Conservation (phyloP, 1,284 basidiomycete species). For the Ustilago crameri region DNA sequence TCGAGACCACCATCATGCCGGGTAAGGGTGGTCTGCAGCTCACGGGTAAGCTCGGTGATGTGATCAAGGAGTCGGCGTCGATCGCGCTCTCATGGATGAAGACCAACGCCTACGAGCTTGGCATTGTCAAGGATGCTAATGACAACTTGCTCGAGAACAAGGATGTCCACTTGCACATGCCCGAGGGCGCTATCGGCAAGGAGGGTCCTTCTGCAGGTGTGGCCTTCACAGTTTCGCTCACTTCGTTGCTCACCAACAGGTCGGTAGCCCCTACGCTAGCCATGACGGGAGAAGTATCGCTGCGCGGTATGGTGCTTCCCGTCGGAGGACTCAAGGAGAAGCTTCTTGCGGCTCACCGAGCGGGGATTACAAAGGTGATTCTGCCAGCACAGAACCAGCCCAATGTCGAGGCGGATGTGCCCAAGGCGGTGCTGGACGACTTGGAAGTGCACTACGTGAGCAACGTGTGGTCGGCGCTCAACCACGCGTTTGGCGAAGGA, state of each 20-base stretch:
- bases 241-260: slow-evolving; percentile 77
- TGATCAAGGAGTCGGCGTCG: slow-evolving; percentile 94
- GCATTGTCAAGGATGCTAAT: slow-evolving; percentile 76
- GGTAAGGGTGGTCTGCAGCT: slow-evolving; percentile 75
- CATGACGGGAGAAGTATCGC: slow-evolving; percentile 67
- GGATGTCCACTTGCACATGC: slow-evolving; percentile 69
- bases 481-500: slow-evolving; percentile 65
- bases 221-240: slow-evolving; percentile 88
- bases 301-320: slow-evolving; percentile 66
- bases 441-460: slow-evolving; percentile 66
- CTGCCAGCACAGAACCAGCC: slow-evolving; percentile 65
- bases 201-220: slow-evolving; percentile 97
- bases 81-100: slow-evolving; percentile 95
- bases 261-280: slow-evolving; percentile 61
- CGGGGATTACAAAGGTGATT: slow-evolving; percentile 63
- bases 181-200: slow-evolving; percentile 88
- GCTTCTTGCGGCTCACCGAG: slow-evolving; percentile 65
- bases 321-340: slow-evolving; percentile 68
- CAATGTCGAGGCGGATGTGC: slow-evolving; percentile 67
- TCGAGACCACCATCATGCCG: slow-evolving; percentile 74
- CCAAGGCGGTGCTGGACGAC: slow-evolving; percentile 62
- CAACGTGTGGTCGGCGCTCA: slow-evolving; percentile 65
- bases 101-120: slow-evolving; percentile 85
- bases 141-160: slow-evolving; percentile 82
- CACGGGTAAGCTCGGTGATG: slow-evolving; percentile 96